Conservation (phyloP, 177 flowering plant genomes). For the Telopea speciosissima region DNA sequence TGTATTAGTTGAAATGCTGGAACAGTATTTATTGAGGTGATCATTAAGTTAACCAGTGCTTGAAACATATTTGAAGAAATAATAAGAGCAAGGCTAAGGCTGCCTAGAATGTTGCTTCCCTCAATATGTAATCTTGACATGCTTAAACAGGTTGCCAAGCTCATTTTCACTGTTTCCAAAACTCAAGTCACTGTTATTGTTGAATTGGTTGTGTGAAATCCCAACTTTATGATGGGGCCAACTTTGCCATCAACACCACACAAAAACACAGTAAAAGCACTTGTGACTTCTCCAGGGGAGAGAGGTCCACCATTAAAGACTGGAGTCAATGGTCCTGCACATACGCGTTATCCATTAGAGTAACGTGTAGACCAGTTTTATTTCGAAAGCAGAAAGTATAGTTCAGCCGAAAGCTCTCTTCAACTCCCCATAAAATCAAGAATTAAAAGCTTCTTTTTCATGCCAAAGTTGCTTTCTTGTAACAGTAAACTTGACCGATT, state of each 20-base stretch:
- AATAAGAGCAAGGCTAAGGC: not conserved
- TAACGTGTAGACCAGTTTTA: too few relatives aligned
- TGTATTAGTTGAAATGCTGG: constrained; percentile 1
- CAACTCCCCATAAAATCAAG: not conserved
- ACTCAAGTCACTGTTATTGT: not conserved
- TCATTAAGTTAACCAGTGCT: not conserved
- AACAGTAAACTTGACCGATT: too few relatives aligned
- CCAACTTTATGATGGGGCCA: not conserved
- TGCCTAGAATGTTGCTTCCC: not conserved
- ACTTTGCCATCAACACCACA: not conserved
- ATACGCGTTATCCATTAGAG: too few relatives aligned
- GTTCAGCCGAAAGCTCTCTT: not conserved
- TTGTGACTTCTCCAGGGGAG: too few relatives aligned
- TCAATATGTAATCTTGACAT: not conserved
- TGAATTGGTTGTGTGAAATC: not conserved
- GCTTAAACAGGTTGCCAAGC: too few relatives aligned
- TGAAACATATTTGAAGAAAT: not conserved
- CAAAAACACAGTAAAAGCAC: not conserved
- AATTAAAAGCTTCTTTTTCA: too few relatives aligned
- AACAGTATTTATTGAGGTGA: not conserved
- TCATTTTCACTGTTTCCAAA: too few relatives aligned
- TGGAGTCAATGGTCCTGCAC: too few relatives aligned
- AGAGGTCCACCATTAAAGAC: too few relatives aligned
- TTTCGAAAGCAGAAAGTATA: not conserved
- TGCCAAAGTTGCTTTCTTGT: too few relatives aligned